Evolutionary conservation across 1,284 basidiomycete genomes (phyloP).

Genomic region (Austroboletus novae-zelandiae): DNA sequence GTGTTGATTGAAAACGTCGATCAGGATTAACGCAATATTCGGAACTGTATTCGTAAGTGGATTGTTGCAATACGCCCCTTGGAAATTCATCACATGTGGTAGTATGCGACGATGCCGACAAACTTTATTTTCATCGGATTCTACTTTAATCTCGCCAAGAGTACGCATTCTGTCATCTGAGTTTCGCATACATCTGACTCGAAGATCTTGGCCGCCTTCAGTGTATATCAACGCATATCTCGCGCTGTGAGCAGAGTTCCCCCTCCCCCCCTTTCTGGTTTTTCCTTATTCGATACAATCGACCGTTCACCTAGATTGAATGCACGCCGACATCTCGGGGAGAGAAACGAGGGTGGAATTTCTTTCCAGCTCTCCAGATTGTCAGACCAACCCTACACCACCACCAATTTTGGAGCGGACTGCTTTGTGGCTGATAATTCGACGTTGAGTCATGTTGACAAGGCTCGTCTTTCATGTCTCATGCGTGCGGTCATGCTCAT

Average conservation of each 20-base stretch:
- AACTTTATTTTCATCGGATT: slow-evolving; percentile 53
- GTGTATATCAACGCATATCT: slow-evolving; percentile 56
- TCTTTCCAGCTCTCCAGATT: slow-evolving; percentile 42
- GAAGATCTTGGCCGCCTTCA: not conserved
- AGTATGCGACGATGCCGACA: slow-evolving; percentile 46
- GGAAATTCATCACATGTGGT: not conserved
- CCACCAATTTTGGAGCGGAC: not conserved
- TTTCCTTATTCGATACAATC: not conserved
- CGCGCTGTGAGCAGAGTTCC: slow-evolving; percentile 31
- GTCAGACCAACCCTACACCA: not conserved
- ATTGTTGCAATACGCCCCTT: not conserved
- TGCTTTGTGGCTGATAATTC: not conserved
- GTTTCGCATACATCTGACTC: not conserved
- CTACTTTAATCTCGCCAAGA: slow-evolving; percentile 50
- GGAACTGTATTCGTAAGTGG: slow-evolving; percentile 39
- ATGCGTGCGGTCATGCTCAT: not conserved
- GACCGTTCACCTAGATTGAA: slow-evolving; percentile 34
- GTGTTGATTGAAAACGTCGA: not conserved
- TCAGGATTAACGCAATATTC: slow-evolving; percentile 44
- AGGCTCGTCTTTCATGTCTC: not conserved
- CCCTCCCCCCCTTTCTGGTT: not conserved
- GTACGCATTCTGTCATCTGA: slow-evolving; percentile 31
- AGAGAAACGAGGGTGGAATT: slow-evolving; percentile 34
- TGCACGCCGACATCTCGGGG: slow-evolving; percentile 40
- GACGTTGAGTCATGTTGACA: not conserved